Percentiles rank a stretch among this genome's conserved stretches.
Conservation (phyloP, 805 yeast species). For the Kodamaea leandrae region DNA sequence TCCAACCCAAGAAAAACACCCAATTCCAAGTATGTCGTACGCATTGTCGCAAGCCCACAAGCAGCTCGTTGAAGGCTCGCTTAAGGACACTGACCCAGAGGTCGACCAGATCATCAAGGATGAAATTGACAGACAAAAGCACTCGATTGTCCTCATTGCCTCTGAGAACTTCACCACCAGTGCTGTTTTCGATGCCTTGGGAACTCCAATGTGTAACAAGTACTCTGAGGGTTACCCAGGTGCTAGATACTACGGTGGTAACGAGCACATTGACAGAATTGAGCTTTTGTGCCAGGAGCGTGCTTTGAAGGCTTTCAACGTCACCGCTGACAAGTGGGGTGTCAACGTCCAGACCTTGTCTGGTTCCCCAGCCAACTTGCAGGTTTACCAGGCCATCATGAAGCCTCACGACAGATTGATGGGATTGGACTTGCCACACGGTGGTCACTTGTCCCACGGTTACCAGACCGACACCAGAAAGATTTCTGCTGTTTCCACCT, state of each 20-base stretch:
- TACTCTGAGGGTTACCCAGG: conserved; percentile 99
- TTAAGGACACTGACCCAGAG: conserved; percentile 77
- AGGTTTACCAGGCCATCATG: conserved; percentile 85
- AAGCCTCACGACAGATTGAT: conserved; percentile 88
- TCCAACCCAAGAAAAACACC: background rate
- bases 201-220: conserved; percentile 96
- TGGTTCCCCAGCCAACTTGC: conserved; percentile 96
- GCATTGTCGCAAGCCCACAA: conserved; percentile 49
- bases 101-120: conserved; percentile 71
- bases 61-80: conserved; percentile 58
- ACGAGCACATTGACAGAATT: conserved; percentile 87
- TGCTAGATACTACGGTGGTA: conserved; percentile 97
- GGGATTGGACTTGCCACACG: conserved; percentile 98
- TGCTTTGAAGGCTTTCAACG: conserved; percentile 79
- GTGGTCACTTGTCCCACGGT: conserved; percentile 97
- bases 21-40: conserved; percentile 41
- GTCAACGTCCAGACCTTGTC: conserved; percentile 94
- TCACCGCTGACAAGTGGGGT: conserved; percentile 87
- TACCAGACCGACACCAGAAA: conserved; percentile 88
- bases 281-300: conserved; percentile 88
- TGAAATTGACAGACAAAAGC: conserved; percentile 84
- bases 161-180: conserved; percentile 95
- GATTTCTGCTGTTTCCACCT: conserved; percentile 88
- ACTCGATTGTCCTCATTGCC: conserved; percentile 89
- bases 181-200: conserved; percentile 90